Evolutionary conservation across 352 stramenopile genomes (phyloP).

Genomic region (Phytopythium montanum): DNA sequence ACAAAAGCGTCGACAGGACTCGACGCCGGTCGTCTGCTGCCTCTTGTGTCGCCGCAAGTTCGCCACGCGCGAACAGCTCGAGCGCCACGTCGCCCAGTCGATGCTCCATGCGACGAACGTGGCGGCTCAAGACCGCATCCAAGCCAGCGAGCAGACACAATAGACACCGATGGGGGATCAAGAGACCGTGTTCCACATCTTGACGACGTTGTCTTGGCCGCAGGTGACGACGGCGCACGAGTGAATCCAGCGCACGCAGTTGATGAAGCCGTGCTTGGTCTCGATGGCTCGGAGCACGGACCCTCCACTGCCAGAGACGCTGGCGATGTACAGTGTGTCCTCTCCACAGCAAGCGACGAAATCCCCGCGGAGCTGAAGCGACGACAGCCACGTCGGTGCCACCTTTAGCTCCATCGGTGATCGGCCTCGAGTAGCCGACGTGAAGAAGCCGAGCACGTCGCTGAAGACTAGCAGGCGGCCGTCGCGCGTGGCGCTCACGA

Average conservation of each 20-base stretch:
- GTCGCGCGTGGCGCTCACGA: conserved; percentile 71
- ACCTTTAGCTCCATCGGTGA: conserved; percentile 34
- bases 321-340: conserved; percentile 54
- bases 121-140: neutral
- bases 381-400: conserved; percentile 56
- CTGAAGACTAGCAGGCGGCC: conserved; percentile 48
- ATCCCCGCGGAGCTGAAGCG: conserved; percentile 38
- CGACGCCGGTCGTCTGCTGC: conserved; percentile 33
- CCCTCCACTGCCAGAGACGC: conserved; percentile 23
- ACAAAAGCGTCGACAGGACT: neutral
- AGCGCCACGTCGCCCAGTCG: conserved; percentile 51
- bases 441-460: conserved; percentile 11
- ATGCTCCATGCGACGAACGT: conserved; percentile 50
- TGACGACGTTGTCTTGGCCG: conserved; percentile 71
- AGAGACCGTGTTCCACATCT: conserved; percentile 43
- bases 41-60: conserved; percentile 75
- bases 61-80: conserved; percentile 24
- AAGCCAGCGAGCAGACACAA: conserved; percentile 5
- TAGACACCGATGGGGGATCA: neutral
- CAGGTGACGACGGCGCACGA: conserved; percentile 35
- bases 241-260: conserved; percentile 54
- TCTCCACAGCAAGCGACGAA: conserved; percentile 54
- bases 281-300: conserved; percentile 34
- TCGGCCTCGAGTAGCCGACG: neutral
- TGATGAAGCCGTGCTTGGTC: conserved; percentile 62